A percentile compares a stretch with the other conserved stretches of the same genome.
Evolutionary conservation across 2,329 filamentous ascomycete species (phyloP).

Genomic region (Chaetothyriales sp.): DNA sequence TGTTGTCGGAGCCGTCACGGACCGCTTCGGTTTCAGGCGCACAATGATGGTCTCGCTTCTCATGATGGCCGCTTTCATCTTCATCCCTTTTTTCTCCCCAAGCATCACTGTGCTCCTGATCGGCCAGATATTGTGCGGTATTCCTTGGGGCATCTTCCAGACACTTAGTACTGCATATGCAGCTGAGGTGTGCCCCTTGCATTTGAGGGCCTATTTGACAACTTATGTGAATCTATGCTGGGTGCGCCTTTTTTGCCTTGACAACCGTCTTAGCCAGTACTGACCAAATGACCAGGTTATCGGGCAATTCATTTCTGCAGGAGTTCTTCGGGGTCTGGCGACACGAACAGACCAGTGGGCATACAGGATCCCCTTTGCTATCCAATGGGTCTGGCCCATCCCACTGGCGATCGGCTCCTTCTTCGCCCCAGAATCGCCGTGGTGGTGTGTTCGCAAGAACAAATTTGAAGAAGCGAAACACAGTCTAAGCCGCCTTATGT

Average conservation of each 20-base stretch:
- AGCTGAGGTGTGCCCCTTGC: constrained; percentile 49
- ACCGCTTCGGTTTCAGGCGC: constrained; percentile 50
- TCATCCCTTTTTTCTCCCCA: constrained; percentile 27
- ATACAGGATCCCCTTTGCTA: constrained; percentile 13
- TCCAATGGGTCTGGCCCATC: constrained; percentile 17
- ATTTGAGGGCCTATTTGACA: constrained; percentile 44
- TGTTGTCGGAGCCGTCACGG: constrained; percentile 52
- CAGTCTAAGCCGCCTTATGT: constrained; percentile 31
- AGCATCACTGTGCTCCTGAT: constrained; percentile 21
- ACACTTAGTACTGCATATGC: constrained; percentile 46
- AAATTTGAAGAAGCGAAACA: constrained; percentile 33
- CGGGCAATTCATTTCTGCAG: constrained; percentile 41
- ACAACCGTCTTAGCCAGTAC: neutral
- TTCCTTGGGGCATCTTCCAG: constrained; percentile 34
- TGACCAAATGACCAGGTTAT: constrained; percentile 25
- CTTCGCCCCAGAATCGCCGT: constrained; percentile 37
- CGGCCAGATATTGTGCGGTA: constrained; percentile 25
- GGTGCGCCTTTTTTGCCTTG: constrained; percentile 22
- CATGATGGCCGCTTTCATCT: constrained; percentile 25
- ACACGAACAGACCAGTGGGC: constrained; percentile 5
- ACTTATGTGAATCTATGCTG: constrained; percentile 50
- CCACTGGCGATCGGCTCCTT: constrained; percentile 30
- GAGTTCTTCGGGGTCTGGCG: constrained; percentile 9
- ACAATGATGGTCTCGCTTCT: constrained; percentile 47
- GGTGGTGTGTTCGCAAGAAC: constrained; percentile 36